A percentile compares a stretch with the other conserved stretches of the same genome.
These are phyloP conservation scores for Vanrija humicola DNA, from an alignment of 1,284 basidiomycete genomes.

Conservation along the genomic window DNA sequence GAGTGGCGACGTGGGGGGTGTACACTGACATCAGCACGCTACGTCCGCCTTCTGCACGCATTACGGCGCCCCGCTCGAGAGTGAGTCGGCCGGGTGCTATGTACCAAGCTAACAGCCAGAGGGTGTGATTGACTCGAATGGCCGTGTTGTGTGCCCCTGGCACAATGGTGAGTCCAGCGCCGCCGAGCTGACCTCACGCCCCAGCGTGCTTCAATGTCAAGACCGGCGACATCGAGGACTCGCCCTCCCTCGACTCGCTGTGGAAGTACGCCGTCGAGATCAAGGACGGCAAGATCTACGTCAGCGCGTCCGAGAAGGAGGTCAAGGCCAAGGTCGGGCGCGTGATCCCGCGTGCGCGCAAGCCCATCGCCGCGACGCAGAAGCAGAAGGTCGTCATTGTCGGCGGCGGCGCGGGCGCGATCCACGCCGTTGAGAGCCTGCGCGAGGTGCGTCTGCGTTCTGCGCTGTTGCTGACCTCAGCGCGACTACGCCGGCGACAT, in stretches of 20 bases:
- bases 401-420: constrained; percentile 71
- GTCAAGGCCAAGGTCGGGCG: constrained; percentile 65
- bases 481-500: constrained; percentile 73
- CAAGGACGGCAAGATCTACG: constrained; percentile 64
- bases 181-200: background rate
- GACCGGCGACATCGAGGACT: constrained; percentile 70
- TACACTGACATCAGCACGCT: constrained; percentile 52
- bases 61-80: constrained; percentile 45
- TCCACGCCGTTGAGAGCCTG: constrained; percentile 76
- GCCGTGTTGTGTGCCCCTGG: constrained; percentile 81
- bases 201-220: constrained; percentile 80
- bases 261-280: constrained; percentile 73
- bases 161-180: constrained; percentile 62
- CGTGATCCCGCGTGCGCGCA: constrained; percentile 38
- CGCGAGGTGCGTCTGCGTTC: constrained; percentile 59
- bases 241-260: constrained; percentile 79
- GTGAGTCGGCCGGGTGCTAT: constrained; percentile 11
- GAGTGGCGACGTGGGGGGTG: constrained; percentile 2
- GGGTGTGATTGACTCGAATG: constrained; percentile 74
- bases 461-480: constrained; percentile 46
- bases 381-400: constrained; percentile 67
- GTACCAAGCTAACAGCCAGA: constrained; percentile 53
- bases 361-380: constrained; percentile 51
- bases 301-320: constrained; percentile 69
- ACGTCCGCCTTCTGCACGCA: constrained; percentile 86